These are phyloP conservation scores for Rhodotorula kratochvilovae DNA, from an alignment of 768 basidiomycete genomes.

Conservation along the genomic window DNA sequence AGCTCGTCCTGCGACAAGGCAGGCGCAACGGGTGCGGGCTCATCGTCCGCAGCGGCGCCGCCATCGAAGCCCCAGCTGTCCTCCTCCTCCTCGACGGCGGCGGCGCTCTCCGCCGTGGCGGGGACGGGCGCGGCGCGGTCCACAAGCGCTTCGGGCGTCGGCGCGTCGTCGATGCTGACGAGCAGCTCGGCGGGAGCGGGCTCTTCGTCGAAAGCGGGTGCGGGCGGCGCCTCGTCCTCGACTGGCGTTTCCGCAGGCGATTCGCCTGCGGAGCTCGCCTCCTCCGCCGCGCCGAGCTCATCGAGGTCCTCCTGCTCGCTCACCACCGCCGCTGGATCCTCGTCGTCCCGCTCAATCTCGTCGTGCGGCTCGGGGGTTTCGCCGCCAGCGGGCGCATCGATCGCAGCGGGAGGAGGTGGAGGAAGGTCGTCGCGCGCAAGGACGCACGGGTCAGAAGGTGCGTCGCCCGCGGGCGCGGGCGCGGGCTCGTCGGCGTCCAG, in stretches of 20 bases:
- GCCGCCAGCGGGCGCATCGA: too few relatives aligned
- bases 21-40: too few relatives aligned
- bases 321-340: not conserved
- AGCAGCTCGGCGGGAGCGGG: not conserved
- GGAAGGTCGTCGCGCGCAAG: too few relatives aligned
- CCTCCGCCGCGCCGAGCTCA: not conserved
- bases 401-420: too few relatives aligned
- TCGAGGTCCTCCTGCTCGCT: not conserved
- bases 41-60: not conserved
- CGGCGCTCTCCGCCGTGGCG: not conserved
- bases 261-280: not conserved
- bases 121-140: not conserved
- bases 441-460: too few relatives aligned
- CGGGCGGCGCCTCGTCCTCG: too few relatives aligned
- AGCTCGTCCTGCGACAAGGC: too few relatives aligned
- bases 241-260: not conserved
- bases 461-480: not conserved
- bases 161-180: too few relatives aligned
- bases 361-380: not conserved
- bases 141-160: too few relatives aligned
- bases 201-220: too few relatives aligned
- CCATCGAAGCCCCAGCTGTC: slow-evolving; percentile 27
- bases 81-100: not conserved
- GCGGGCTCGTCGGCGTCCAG: not conserved
- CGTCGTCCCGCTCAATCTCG: not conserved